Base-by-base conservation (phyloP, 140 eudicot genomes). In the Artemisia princeps region DNA sequence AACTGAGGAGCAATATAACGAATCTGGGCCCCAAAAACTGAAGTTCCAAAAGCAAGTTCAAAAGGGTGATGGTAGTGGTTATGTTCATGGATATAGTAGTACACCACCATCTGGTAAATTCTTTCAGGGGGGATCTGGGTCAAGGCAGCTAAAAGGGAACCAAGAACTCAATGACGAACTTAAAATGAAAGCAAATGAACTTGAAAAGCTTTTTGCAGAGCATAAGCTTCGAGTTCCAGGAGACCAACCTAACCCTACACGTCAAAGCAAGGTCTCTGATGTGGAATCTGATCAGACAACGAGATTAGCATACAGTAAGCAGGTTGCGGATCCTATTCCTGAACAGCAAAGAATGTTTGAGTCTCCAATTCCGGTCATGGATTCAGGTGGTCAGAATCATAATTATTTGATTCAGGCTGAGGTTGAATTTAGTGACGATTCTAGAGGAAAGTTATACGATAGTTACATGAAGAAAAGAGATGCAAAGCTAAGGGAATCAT, bases 131-230 rank as follows among this genome's bases (percentile, higher is more conserved):
- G 66, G 86, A 65, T 45, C 70, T 68, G 80, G 79, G 44, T 73
- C 71, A 79, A 81, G 90, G 68, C 94, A 82, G 64, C 55, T 88
- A 1, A 90, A 90, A 80, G 94, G 87, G 49, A 89, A 84, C 49
- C 95, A 84, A 73, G 89, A 84, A 49, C 84, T 82, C 20, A 84
- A 90, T 68, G 95, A 90, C 60, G 94, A 90, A 50, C 74, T 90
- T 58, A 75, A 82, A 76, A 14, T 82, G 76, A 90, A 90, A 82
- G 97, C 95, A 62, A 83, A 83, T 64, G 90, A 90, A 75, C 97
- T 90, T 56, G 97, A 90, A 77, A 87, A 84, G 85, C 95, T 87
- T 60, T 90, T 90, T 61, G 95, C 94, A 0, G 90, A 82, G 72
- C 97, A 90, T 74, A 87, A 90, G 72, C 87, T 84, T 60, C 89